Evolutionary conservation across 768 basidiomycete genomes (phyloP), one percentile per base, ranked within the genome.

Genomic region (Rhizopogon salebrosus): DNA sequence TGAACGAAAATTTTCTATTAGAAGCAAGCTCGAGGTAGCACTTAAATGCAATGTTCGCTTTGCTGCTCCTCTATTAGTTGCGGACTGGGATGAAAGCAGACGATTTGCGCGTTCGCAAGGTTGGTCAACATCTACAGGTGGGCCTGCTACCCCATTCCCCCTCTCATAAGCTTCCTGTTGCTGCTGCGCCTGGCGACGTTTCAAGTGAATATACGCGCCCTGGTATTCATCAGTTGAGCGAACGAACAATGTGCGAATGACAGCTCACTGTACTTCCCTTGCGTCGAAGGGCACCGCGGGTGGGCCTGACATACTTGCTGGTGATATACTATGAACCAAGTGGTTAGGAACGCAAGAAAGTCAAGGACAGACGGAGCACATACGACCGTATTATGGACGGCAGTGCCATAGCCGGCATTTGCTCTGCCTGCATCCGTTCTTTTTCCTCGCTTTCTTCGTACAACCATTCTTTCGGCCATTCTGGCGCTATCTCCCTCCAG

Each of bases 401-500:
- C 11, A 11, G 11, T 31, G 11, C 4, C 31, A 13, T 31, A 11
- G 3, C 11, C 31, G 11, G 31, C 8, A 10, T 31, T 10, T 20
- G 6, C 6, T 31, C 11, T 27, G 10, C 8, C 27, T 11, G 6
- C 18, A 29, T 13, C 18, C 29, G 18, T 26, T 29, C 29, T 26
- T 29, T 20, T 2, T 31, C 43, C 26, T 43, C 11, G 7, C 41
- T 24, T 29, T 49, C 46, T 35, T 43, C 56, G 18, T 53, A 64
- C 27, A 67, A 7, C 65, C 63, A 67, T 13, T 14, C 27, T 51
- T 6, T 26, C 54, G 59, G 56, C 63, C 68, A 64, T 8, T 4
- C 41, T 3, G 58, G 57, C 13, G 57, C 57, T 2, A 54, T 61
- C 29, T 70, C 56, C 24, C 54, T 55, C 67, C 66, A 68, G 29